phyloP scores from a whole-genome alignment of 148 eudicot genomes.

The Chenopodium quinoa region DNA sequence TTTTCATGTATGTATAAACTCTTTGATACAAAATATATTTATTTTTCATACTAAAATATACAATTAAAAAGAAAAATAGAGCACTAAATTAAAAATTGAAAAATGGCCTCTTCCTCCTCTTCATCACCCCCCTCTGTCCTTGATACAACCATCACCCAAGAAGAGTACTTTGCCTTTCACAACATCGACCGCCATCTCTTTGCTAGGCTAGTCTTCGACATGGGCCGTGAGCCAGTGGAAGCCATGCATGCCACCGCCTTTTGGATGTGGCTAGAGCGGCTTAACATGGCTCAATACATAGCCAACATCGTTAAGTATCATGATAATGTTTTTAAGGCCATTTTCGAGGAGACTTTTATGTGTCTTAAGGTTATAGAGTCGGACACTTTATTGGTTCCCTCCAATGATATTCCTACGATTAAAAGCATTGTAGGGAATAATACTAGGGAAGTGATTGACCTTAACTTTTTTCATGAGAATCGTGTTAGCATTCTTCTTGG shows the following conservation, averaged over 20 bases:
- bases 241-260: constrained; percentile 37
- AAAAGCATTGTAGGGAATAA: constrained; percentile 20
- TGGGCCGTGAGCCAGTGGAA: constrained; percentile 22
- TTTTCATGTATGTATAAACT: neutral
- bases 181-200: constrained; percentile 36
- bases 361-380: constrained; percentile 20
- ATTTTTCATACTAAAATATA: neutral
- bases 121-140: neutral
- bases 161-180: constrained; percentile 34
- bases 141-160: constrained; percentile 6
- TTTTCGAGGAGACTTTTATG: constrained; percentile 26
- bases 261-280: constrained; percentile 42
- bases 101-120: constrained; percentile 4
- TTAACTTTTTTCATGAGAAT: constrained; percentile 24
- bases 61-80: neutral
- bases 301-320: neutral
- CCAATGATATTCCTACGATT: constrained; percentile 18
- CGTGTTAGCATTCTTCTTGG: constrained; percentile 16
- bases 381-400: neutral
- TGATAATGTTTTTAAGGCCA: constrained; percentile 3
- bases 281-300: neutral
- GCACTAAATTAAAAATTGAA: neutral
- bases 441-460: neutral
- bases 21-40: too few species aligned
- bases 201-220: constrained; percentile 21